Base-by-base conservation (phyloP, 805 yeast genomes). In the Metschnikowia dekortorum region DNA sequence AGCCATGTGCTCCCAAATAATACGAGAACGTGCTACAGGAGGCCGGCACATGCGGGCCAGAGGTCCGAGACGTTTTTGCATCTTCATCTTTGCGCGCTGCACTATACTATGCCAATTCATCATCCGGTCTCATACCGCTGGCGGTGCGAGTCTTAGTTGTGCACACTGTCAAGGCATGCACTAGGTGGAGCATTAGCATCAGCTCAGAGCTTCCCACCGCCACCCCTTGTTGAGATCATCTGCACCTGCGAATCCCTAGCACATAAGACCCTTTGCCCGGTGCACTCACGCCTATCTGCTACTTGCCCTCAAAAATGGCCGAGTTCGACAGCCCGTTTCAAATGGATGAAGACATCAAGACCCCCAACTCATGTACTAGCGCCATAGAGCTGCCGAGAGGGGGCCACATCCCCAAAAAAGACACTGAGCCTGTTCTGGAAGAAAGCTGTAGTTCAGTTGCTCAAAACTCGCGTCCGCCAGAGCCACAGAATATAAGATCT, bases 321-420 rank as follows among this genome's bases (percentile, higher is more conserved):
- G 67, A 64, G 36, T 58, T 60, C 47, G 75, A 71, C 36, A 72
- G 65, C 52, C 76, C 78, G 56, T 73, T 73, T 51, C 75, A 68
- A 50, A 73, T 73, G 78, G 78, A 73, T 57, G 78, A 73, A 49
- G 78, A 73, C 43, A 52, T 68, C 41, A 58, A 52, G 18, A 16
- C 37, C 5, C 37, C 52, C n/a, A 29, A 14, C 34, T 29, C 26
- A 39, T 40, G 31, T 9, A 11, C 14, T 8, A 39, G 41, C 31
- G 8, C 41, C 41, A 28, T 26, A 11, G 41, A 42, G 38, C 45
- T 42, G 37, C 44, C 30, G 35, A 33, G 18, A 22, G 39, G 42
- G 9, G 11, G 49, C 38, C 30, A 28, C 26, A 9, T 39, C 22
- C 28, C 6, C 41, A 14, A n/a, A 18, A 18, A 47, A 29, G 37